Percentiles rank a stretch among this genome's conserved stretches.
Conservation (phyloP, 345 rosid species). For the Erucastrum elatum region DNA sequence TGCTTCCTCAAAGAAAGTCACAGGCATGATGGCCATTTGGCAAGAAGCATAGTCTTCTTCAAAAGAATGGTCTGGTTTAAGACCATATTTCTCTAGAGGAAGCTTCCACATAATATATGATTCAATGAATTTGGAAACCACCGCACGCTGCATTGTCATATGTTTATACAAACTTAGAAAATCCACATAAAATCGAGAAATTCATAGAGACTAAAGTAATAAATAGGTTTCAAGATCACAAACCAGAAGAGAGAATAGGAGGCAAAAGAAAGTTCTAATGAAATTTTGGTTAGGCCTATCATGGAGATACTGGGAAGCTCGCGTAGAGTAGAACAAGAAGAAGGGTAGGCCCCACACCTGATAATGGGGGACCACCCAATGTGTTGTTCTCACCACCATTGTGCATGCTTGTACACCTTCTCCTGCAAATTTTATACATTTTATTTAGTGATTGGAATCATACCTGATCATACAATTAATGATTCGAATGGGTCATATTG, state of each 20-base stretch:
- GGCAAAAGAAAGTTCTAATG: slow-evolving; percentile 52
- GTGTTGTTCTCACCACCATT: slow-evolving; percentile 71
- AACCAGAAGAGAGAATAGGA: slow-evolving; percentile 68
- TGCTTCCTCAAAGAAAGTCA: slow-evolving; percentile 73
- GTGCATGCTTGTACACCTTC: slow-evolving; percentile 67
- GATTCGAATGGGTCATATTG: background rate
- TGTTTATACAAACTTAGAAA: background rate
- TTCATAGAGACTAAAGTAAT: background rate
- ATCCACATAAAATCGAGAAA: background rate
- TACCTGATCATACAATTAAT: background rate
- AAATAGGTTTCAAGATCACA: background rate
- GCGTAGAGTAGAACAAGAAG: slow-evolving; percentile 79
- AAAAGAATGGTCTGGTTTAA: slow-evolving; percentile 83
- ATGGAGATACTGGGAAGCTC: slow-evolving; percentile 81
- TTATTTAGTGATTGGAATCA: slow-evolving; percentile 14
- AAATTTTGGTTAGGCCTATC: slow-evolving; percentile 67
- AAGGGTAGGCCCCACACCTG: slow-evolving; percentile 91
- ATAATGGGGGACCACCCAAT: slow-evolving; percentile 88
- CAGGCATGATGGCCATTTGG: slow-evolving; percentile 89
- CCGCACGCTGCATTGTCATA: slow-evolving; percentile 53
- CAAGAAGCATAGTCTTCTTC: slow-evolving; percentile 93
- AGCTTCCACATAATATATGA: slow-evolving; percentile 75
- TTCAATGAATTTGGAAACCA: slow-evolving; percentile 75
- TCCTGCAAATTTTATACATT: slow-evolving; percentile 37
- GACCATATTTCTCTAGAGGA: slow-evolving; percentile 68